phyloP scores from a whole-genome alignment of 2,329 filamentous ascomycete species.

The Dothideomycetidae sp. region DNA sequence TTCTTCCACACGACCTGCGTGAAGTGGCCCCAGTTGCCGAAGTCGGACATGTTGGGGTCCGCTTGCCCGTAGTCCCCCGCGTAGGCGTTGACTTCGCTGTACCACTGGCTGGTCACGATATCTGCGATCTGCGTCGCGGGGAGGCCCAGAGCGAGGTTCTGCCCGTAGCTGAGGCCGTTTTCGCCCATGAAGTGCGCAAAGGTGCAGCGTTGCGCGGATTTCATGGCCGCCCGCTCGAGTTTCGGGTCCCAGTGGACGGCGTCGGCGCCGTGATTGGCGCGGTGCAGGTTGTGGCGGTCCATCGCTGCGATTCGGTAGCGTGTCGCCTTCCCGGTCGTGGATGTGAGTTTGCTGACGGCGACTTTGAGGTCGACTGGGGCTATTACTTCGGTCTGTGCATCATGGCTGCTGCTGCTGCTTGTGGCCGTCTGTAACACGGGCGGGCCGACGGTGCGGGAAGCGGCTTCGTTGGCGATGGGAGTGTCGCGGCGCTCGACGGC shows the following conservation, averaged over 20 bases:
- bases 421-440: neutral
- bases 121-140: slow-evolving; percentile 1
- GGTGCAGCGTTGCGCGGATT: slow-evolving; percentile 4
- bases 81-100: slow-evolving; percentile 6
- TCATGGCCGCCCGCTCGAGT: slow-evolving; percentile 5
- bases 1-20: slow-evolving; percentile 28
- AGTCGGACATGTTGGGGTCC: slow-evolving; percentile 3
- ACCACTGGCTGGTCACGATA: slow-evolving; percentile 4
- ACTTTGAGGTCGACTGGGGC: too few relatives aligned
- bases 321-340: neutral
- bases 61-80: slow-evolving; percentile 10
- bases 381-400: neutral
- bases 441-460: slow-evolving; percentile 29
- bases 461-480: slow-evolving; percentile 65
- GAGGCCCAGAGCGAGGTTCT: slow-evolving; percentile 5
- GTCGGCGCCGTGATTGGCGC: slow-evolving; percentile 3
- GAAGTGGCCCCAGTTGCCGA: slow-evolving; percentile 20
- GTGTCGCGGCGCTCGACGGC: slow-evolving; percentile 63
- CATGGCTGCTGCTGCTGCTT: neutral
- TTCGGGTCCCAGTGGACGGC: neutral
- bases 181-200: slow-evolving; percentile 6
- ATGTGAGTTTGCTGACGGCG: neutral
- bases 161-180: slow-evolving; percentile 4
- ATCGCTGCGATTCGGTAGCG: slow-evolving; percentile 1
- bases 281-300: slow-evolving; percentile 4